Evolutionary conservation across 805 yeast species (phyloP).

Genomic region (Candida mattraensis): DNA sequence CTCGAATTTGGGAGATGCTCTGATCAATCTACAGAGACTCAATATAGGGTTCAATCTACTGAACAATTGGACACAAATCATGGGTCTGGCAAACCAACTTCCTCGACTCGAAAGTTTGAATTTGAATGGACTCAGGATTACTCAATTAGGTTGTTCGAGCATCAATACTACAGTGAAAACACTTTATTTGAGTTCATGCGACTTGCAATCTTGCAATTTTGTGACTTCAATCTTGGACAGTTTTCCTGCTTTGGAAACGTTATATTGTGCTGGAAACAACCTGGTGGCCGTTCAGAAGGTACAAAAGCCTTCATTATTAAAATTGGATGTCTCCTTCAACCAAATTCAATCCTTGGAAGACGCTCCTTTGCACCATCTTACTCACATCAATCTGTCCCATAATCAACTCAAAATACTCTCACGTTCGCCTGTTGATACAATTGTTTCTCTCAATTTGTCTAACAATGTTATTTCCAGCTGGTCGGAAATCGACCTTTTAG

Average conservation of each 20-base stretch:
- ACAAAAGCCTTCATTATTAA: constrained; percentile 1
- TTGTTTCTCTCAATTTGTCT: constrained; percentile 48
- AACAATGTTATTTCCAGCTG: constrained; percentile 48
- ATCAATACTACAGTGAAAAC: constrained; percentile 9
- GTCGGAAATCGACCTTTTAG: constrained; percentile 47
- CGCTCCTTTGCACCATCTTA: constrained; percentile 18
- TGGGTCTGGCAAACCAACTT: constrained; percentile 37
- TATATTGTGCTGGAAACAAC: constrained; percentile 34
- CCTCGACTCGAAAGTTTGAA: constrained; percentile 42
- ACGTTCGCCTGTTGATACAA: constrained; percentile 1
- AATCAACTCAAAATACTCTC: constrained; percentile 31
- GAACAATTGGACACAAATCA: constrained; percentile 38
- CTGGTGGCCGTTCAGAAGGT: too few species aligned
- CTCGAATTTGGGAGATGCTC: constrained; percentile 7
- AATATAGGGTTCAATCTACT: constrained; percentile 66
- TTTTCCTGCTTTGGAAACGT: constrained; percentile 20
- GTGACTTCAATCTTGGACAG: constrained; percentile 2
- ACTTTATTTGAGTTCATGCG: constrained; percentile 23
- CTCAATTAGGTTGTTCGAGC: background rate
- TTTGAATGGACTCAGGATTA: constrained; percentile 55
- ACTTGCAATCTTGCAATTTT: constrained; percentile 4
- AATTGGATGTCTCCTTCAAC: constrained; percentile 41
- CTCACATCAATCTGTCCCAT: constrained; percentile 36
- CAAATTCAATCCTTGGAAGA: constrained; percentile 27
- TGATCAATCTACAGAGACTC: constrained; percentile 36